Evolutionary conservation across 2,329 filamentous ascomycete species (phyloP), one percentile per base, ranked within the genome.

Genomic region (Tothia fuscella): DNA sequence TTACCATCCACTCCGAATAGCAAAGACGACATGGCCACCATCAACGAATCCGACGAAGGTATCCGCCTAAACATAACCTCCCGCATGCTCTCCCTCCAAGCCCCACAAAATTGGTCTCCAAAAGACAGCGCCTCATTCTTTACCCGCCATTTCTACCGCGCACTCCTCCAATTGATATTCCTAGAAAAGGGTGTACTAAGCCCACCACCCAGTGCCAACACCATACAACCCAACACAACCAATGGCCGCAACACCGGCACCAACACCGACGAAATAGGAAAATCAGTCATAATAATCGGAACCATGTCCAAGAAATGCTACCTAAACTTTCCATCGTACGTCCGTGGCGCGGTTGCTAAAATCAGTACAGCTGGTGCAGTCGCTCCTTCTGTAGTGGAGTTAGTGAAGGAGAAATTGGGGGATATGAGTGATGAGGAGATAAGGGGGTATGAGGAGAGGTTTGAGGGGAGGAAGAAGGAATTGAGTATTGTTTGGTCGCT

Each of bases 21-120:
- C 21, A 40, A 9, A 19, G 14, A 38, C 2, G 17, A 13, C 13
- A 2, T 34, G 13, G 3, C 2, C 29, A 17, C 19, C 5, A 30
- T 39, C 3, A 40, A 48, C 21, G 39, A 45, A 10, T n/a, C 28
- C 1, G 35, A 25, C 2, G 3, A 25, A 6, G 86, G 87, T 2
- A 70, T 96, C 35, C 74, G 84, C 19, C 70, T 96, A 44, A 96
- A 98, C 60, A 94, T 96, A 56, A 98, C 91, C 3, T 87, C 91
- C 1, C 77, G 91, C 33, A 94, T 94, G 82, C 95, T 96, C 89
- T 89, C 89, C 3, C 88, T 93, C 38, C 91, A 98, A 64, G 91
- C 91, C 6, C 88, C 91, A 2, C 71, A 79, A 46, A 98, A 98
- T 64, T 98, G 91, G 91, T 82, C 82, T 2, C 67, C 70, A 19